phyloP scores from a whole-genome alignment of 306 rosid genomes.

The Pterocarpus santalinus region DNA sequence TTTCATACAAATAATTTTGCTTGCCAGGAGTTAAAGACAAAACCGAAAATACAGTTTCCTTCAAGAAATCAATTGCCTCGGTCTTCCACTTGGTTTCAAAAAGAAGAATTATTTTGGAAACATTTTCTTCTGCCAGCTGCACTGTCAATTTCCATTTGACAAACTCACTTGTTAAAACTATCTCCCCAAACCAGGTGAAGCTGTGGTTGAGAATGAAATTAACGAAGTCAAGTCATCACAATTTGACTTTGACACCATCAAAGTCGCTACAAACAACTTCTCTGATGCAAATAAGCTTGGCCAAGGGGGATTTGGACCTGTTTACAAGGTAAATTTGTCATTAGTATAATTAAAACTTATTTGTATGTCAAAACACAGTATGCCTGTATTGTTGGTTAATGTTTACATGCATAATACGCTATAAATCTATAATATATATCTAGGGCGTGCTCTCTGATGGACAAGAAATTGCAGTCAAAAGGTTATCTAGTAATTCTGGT shows the following conservation, averaged over 20 bases:
- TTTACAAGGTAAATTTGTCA: slow-evolving; percentile 58
- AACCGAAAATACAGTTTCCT: not conserved
- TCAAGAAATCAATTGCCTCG: not conserved
- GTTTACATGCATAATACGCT: not conserved
- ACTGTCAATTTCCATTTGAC: not conserved
- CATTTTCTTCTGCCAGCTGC: not conserved
- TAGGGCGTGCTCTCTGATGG: slow-evolving; percentile 53
- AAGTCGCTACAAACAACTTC: slow-evolving; percentile 54
- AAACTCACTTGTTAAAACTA: not conserved
- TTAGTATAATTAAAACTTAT: not conserved
- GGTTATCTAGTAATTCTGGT: slow-evolving; percentile 47
- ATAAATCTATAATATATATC: not conserved
- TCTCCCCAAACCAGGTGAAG: slow-evolving; percentile 17
- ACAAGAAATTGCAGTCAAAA: slow-evolving; percentile 58
- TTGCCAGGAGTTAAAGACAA: not conserved
- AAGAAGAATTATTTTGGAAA: not conserved
- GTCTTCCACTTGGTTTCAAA: not conserved
- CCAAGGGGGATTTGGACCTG: slow-evolving; percentile 70
- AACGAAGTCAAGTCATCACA: not conserved
- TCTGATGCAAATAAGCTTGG: slow-evolving; percentile 63
- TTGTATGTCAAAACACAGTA: not conserved
- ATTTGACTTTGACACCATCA: slow-evolving; percentile 49
- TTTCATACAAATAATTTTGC: not conserved
- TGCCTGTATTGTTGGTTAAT: not conserved
- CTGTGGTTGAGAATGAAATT: slow-evolving; percentile 30